Evolutionary conservation across 176 grass and related monocot species (phyloP).

Genomic region (Hordeum marinum): DNA sequence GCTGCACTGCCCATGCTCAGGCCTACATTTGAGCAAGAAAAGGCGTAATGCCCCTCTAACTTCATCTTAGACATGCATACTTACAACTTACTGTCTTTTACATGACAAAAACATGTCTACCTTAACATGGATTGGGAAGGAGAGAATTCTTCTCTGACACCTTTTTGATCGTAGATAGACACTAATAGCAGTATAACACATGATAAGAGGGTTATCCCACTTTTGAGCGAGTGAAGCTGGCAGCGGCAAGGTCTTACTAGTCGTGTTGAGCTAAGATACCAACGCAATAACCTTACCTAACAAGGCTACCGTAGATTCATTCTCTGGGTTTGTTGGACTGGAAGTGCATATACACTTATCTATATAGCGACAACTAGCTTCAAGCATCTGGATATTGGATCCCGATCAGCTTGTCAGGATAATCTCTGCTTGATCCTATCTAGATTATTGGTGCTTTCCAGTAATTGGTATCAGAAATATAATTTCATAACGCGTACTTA

Average conservation of each 20-base stretch:
- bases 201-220: not conserved
- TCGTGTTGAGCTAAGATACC: not conserved
- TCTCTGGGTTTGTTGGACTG: not conserved
- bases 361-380: not conserved
- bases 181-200: not conserved
- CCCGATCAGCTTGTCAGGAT: not conserved
- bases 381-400: conserved; percentile 4
- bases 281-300: not conserved
- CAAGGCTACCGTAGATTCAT: not conserved
- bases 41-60: not conserved
- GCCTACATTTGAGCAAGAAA: not conserved
- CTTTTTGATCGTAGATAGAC: not conserved
- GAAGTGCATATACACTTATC: not conserved
- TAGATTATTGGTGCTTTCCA: not conserved
- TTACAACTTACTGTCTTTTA: not conserved
- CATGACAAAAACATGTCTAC: not conserved
- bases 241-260: not conserved
- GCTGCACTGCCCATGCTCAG: not conserved
- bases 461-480: not conserved
- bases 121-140: not conserved
- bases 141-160: not conserved
- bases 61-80: conserved; percentile 3
- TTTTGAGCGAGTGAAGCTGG: not conserved
- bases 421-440: not conserved
- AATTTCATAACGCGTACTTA: not conserved